A percentile compares a stretch with the other conserved stretches of the same genome.
phyloP scores from a whole-genome alignment of 768 basidiomycete species.

The Nevesoporus exiguus region DNA sequence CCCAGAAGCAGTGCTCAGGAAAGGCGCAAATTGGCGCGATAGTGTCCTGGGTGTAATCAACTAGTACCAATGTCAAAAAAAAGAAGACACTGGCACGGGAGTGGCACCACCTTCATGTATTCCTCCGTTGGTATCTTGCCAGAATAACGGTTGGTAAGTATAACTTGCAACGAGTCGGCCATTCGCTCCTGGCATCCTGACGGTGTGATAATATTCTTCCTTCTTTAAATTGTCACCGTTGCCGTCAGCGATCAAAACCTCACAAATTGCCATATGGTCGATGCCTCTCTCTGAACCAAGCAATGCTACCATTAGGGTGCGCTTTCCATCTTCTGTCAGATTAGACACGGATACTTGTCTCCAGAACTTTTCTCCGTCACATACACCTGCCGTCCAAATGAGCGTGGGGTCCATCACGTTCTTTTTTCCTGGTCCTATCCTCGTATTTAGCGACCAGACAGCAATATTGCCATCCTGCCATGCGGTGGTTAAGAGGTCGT shows the following conservation, averaged over 20 bases:
- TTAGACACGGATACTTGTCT: constrained; percentile 31
- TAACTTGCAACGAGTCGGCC: constrained; percentile 43
- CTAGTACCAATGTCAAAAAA: constrained; percentile 13
- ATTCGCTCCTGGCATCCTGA: constrained; percentile 36
- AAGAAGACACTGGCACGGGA: neutral
- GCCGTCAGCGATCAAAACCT: constrained; percentile 8
- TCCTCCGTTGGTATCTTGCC: constrained; percentile 47
- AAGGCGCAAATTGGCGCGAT: constrained; percentile 37
- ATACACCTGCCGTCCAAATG: constrained; percentile 32
- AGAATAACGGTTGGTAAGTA: constrained; percentile 25
- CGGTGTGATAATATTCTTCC: constrained; percentile 4
- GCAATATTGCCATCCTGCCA: constrained; percentile 69
- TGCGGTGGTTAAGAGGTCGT: constrained; percentile 61
- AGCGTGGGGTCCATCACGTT: constrained; percentile 57
- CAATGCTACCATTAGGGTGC: constrained; percentile 26
- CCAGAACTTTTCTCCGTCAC: constrained; percentile 14
- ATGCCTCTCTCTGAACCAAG: constrained; percentile 39
- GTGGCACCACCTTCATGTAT: constrained; percentile 41
- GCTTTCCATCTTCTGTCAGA: neutral
- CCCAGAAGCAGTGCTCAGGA: constrained; percentile 57
- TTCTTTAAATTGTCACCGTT: neutral
- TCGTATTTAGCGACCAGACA: constrained; percentile 67
- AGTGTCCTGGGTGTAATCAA: constrained; percentile 18
- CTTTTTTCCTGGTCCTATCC: constrained; percentile 51
- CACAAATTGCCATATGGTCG: constrained; percentile 35